These are phyloP conservation scores for Starmerella sp. DNA, from an alignment of 805 yeast species.

Conservation along the genomic window DNA sequence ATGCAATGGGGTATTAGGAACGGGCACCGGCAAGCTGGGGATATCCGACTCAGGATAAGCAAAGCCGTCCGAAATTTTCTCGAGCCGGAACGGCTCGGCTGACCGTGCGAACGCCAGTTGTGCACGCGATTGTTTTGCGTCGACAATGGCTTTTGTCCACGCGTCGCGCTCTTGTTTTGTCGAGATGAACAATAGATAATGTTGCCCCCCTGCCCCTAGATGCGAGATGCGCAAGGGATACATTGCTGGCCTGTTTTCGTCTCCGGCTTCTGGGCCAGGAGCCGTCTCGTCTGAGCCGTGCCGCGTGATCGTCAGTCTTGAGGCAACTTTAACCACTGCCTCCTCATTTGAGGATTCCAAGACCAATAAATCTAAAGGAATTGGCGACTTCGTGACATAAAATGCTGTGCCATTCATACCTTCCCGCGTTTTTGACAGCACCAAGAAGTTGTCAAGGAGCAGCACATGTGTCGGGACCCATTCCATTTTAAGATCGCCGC, in stretches of 20 bases:
- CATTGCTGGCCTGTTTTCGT: slow-evolving; percentile 22
- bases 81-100: slow-evolving; percentile 45
- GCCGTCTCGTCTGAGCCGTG: slow-evolving; percentile 11
- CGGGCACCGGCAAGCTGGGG: slow-evolving; percentile 29
- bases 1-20: slow-evolving; percentile 27
- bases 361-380: slow-evolving; percentile 42
- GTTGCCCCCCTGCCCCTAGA: slow-evolving; percentile 27
- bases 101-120: slow-evolving; percentile 28
- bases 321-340: slow-evolving; percentile 24
- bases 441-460: slow-evolving; percentile 57
- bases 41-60: slow-evolving; percentile 48
- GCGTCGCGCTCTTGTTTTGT: slow-evolving; percentile 37
- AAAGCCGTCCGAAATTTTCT: slow-evolving; percentile 48
- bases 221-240: slow-evolving; percentile 31
- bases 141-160: slow-evolving; percentile 47
- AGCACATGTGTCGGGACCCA: slow-evolving; percentile 42
- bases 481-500: slow-evolving; percentile 55
- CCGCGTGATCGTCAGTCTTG: slow-evolving; percentile 19
- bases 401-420: slow-evolving; percentile 28
- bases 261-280: slow-evolving; percentile 7
- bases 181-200: slow-evolving; percentile 28
- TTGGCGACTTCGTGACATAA: slow-evolving; percentile 31
- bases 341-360: slow-evolving; percentile 40
- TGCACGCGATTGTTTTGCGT: slow-evolving; percentile 35
- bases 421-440: slow-evolving; percentile 30